These are phyloP conservation scores for Aspergillus asperescens DNA, from an alignment of 495 filamentous ascomycete species.

Conservation along the genomic window DNA sequence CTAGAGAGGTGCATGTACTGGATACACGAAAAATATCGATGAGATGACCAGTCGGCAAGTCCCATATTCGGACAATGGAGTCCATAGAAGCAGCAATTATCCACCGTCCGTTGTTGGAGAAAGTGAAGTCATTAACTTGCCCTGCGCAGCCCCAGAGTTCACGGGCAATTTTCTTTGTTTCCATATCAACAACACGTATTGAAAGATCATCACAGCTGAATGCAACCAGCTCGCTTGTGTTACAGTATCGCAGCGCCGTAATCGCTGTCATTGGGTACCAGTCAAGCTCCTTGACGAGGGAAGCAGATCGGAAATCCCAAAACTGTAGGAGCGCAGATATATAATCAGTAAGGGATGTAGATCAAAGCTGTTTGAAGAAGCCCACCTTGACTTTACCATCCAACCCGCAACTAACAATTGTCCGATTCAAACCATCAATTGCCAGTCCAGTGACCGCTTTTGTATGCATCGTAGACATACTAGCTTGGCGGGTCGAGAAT, in stretches of 20 bases:
- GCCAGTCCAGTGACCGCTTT: slow-evolving; percentile 78
- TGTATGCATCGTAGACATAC: slow-evolving; percentile 60
- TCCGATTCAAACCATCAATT: slow-evolving; percentile 77
- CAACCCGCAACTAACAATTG: slow-evolving; percentile 74
- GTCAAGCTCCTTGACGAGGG: slow-evolving; percentile 72
- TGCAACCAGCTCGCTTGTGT: slow-evolving; percentile 79
- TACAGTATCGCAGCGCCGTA: slow-evolving; percentile 72
- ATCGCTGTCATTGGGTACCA: slow-evolving; percentile 75
- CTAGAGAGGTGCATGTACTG: slow-evolving; percentile 70
- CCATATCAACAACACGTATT: slow-evolving; percentile 83
- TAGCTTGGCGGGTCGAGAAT: slow-evolving; percentile 35
- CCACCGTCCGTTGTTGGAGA: slow-evolving; percentile 92
- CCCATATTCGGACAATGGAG: slow-evolving; percentile 81
- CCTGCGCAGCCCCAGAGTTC: slow-evolving; percentile 88
- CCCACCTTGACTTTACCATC: slow-evolving; percentile 84
- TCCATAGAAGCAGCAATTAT: slow-evolving; percentile 85
- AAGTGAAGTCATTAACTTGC: slow-evolving; percentile 78
- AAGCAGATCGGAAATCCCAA: slow-evolving; percentile 84
- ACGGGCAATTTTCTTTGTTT: slow-evolving; percentile 82
- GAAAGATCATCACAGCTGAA: slow-evolving; percentile 84
- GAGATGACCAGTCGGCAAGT: slow-evolving; percentile 89
- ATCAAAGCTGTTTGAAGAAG: background rate
- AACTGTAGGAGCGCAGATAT: slow-evolving; percentile 46
- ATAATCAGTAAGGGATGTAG: slow-evolving; percentile 6
- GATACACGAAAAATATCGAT: slow-evolving; percentile 80